Conservation (phyloP, 257 asterid species). For the Solanum dulcamara region DNA sequence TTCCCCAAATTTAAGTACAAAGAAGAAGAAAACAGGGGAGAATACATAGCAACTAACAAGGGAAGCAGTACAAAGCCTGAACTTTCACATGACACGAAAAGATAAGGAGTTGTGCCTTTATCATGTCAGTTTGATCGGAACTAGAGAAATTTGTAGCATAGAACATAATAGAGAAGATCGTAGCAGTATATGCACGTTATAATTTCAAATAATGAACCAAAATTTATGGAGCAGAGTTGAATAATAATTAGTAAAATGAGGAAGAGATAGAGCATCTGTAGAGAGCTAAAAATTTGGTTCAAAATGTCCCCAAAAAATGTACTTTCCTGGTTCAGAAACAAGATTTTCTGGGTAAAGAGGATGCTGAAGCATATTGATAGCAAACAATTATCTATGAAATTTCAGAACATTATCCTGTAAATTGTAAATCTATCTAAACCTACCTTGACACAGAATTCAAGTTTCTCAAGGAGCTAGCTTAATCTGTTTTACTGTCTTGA, state of each 20-base stretch:
- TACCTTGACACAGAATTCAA: background rate
- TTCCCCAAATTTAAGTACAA: background rate
- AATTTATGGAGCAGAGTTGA: background rate
- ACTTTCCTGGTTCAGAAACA: background rate
- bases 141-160: background rate
- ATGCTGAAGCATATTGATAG: background rate
- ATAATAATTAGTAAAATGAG: background rate
- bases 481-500: background rate
- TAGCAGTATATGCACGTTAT: background rate
- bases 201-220: background rate
- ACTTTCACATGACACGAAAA: background rate
- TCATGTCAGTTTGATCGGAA: background rate
- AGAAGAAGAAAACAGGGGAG: background rate
- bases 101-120: background rate
- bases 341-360: background rate
- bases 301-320: background rate
- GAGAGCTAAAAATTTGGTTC: background rate
- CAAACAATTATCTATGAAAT: background rate
- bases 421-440: background rate
- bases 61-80: background rate
- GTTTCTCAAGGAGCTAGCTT: background rate
- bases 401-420: background rate
- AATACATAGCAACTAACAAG: background rate
- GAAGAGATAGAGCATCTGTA: background rate
- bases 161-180: background rate